These are phyloP conservation scores for Seiridium unicorne DNA, from an alignment of 2,329 filamentous ascomycete genomes.

Conservation along the genomic window DNA sequence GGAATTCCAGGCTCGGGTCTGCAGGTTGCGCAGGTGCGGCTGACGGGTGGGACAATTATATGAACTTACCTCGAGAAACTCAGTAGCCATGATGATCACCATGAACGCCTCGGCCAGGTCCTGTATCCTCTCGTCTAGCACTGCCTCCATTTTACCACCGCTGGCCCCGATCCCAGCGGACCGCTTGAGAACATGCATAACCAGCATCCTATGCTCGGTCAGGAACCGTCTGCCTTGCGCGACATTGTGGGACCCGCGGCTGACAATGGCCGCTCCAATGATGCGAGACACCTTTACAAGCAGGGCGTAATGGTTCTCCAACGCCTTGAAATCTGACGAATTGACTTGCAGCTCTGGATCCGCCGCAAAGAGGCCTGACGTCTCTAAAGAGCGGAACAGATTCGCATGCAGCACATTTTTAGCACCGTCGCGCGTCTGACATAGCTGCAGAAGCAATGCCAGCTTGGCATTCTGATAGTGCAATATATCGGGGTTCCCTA, in stretches of 20 bases:
- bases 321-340: conserved; percentile 65
- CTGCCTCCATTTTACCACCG: conserved; percentile 31
- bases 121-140: conserved; percentile 61
- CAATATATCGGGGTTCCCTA: conserved; percentile 41
- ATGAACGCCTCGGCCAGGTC: conserved; percentile 85
- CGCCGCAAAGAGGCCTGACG: conserved; percentile 81
- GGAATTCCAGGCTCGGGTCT: background rate
- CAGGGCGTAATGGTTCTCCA: conserved; percentile 81
- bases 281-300: conserved; percentile 79
- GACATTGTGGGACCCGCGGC: conserved; percentile 79
- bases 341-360: conserved; percentile 91
- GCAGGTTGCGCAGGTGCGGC: background rate
- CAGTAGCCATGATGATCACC: conserved; percentile 77
- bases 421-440: conserved; percentile 81
- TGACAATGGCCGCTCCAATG: conserved; percentile 77
- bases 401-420: conserved; percentile 86
- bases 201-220: conserved; percentile 75
- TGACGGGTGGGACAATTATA: background rate
- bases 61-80: conserved; percentile 76
- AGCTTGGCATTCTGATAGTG: conserved; percentile 69
- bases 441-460: conserved; percentile 78
- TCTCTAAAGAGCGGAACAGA: conserved; percentile 76
- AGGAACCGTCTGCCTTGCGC: conserved; percentile 79
- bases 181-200: conserved; percentile 87
- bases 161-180: conserved; percentile 71